A percentile compares a stretch with the other conserved stretches of the same genome.
phyloP scores from a whole-genome alignment of 305 asterid genomes.

The Fraxinus sp. region DNA sequence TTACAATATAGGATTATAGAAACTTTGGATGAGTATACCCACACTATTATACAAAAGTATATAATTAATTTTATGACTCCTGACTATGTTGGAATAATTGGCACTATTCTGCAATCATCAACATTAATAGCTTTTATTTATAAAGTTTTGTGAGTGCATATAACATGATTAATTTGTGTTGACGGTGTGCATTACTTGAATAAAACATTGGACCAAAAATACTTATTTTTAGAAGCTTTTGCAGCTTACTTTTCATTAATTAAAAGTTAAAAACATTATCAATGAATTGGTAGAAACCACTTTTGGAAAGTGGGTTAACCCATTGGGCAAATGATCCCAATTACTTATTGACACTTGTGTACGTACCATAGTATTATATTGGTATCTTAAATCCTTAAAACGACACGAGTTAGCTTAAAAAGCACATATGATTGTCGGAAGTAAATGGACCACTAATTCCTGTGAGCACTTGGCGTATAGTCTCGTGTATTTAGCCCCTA shows the following conservation, averaged over 20 bases:
- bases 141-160: background rate
- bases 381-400: background rate
- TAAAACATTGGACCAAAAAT: background rate
- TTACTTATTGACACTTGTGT: background rate
- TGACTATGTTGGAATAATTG: background rate
- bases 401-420: background rate
- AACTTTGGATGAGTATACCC: background rate
- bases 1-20: background rate
- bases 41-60: background rate
- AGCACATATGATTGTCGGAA: background rate
- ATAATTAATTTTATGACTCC: background rate
- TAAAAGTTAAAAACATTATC: background rate
- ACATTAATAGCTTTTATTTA: background rate
- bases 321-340: constrained; percentile 2
- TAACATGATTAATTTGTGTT: background rate
- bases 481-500: background rate
- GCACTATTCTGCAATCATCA: background rate
- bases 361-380: background rate
- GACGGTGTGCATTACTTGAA: constrained; percentile 1
- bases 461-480: background rate
- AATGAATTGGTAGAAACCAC: constrained; percentile 1
- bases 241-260: background rate
- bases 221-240: background rate
- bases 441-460: constrained; percentile 1
- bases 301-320: constrained; percentile 2